Conservation (phyloP, 2,329 filamentous ascomycete genomes). For the Fusarium sp. region DNA sequence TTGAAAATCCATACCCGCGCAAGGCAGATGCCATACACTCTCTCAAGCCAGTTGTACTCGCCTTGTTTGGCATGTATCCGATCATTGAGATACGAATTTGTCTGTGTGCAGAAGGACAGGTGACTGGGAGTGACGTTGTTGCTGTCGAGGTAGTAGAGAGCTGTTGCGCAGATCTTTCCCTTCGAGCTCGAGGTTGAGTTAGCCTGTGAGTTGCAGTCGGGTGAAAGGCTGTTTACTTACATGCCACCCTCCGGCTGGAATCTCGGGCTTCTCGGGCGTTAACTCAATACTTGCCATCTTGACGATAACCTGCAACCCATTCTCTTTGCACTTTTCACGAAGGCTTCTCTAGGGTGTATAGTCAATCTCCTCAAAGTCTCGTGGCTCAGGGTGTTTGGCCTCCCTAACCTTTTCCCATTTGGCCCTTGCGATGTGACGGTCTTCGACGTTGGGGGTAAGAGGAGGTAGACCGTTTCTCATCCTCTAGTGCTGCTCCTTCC, state of each 20-base stretch:
- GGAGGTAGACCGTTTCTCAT: background rate
- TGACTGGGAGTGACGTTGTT: background rate
- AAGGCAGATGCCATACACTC: background rate
- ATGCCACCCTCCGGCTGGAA: background rate
- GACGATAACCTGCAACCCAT: background rate
- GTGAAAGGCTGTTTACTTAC: background rate
- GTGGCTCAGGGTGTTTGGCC: background rate
- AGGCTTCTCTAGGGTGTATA: background rate
- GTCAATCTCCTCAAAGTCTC: background rate
- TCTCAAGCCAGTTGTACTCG: background rate
- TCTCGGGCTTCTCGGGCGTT: background rate
- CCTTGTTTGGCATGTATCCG: background rate
- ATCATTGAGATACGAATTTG: background rate
- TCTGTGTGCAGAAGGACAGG: background rate
- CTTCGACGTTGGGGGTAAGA: background rate
- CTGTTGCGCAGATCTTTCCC: background rate
- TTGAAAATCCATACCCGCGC: background rate
- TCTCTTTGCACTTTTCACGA: background rate
- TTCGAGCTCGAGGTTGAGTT: background rate
- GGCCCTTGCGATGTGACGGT: background rate
- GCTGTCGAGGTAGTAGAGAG: background rate
- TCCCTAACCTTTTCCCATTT: constrained; percentile 4
- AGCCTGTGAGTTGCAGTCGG: too few species aligned
- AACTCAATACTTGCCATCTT: constrained; percentile 15
- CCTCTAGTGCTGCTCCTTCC: background rate